These are phyloP conservation scores for Amanita inopinata DNA, from an alignment of 768 basidiomycete genomes.

Conservation along the genomic window DNA sequence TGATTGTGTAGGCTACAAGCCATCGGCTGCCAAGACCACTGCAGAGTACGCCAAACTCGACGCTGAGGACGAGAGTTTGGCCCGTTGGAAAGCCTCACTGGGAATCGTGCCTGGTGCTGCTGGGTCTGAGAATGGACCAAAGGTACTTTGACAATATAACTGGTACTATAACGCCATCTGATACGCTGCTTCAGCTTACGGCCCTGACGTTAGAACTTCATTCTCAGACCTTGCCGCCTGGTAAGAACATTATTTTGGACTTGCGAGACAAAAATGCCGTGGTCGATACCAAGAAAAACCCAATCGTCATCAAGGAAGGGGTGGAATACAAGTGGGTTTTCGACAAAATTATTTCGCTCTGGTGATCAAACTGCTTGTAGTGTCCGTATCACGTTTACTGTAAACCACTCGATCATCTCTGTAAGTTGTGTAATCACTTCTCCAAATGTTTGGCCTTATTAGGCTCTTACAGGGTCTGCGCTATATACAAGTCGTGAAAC, in stretches of 20 bases:
- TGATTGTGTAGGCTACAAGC: conserved; percentile 58
- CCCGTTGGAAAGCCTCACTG: conserved; percentile 92
- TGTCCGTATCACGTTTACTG: conserved; percentile 74
- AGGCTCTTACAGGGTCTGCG: conserved; percentile 48
- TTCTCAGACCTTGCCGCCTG: conserved; percentile 58
- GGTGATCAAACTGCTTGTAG: conserved; percentile 25
- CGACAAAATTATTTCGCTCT: neutral
- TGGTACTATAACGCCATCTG: conserved; percentile 8
- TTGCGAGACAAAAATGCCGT: conserved; percentile 38
- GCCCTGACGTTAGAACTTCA: conserved; percentile 69
- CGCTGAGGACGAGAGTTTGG: conserved; percentile 85
- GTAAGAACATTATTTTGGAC: conserved; percentile 59
- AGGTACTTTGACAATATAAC: conserved; percentile 32
- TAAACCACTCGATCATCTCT: conserved; percentile 85
- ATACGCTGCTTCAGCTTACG: conserved; percentile 43
- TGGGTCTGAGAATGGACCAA: conserved; percentile 40
- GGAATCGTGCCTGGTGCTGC: conserved; percentile 59
- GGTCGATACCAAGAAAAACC: conserved; percentile 64
- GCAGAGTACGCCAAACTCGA: conserved; percentile 84
- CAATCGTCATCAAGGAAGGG: conserved; percentile 73
- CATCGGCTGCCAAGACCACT: conserved; percentile 52
- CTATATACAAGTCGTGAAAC: conserved; percentile 86
- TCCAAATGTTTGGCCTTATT: conserved; percentile 7
- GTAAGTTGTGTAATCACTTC: conserved; percentile 27
- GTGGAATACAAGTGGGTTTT: conserved; percentile 74